Percentiles rank a stretch among this genome's conserved stretches.
Evolutionary conservation across 1,139 yeast genomes (phyloP).

Genomic region (Candida glucosophila): DNA sequence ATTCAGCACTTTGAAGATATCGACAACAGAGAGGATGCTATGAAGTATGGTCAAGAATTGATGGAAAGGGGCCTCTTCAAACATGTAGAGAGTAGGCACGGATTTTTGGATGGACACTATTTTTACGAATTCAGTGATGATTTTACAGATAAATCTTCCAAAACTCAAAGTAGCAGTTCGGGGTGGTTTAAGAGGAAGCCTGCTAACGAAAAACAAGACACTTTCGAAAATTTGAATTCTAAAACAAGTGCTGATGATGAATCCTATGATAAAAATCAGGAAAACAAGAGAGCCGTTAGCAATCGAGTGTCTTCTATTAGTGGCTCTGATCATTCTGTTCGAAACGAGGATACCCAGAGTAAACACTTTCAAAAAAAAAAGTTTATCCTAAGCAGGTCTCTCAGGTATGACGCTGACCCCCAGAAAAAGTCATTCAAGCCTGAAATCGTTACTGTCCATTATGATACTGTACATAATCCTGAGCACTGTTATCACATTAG

Average conservation of each 20-base stretch:
- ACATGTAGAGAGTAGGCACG: constrained; percentile 79
- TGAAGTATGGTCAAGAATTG: constrained; percentile 64
- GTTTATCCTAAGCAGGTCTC: constrained; percentile 46
- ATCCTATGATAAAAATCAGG: constrained; percentile 12
- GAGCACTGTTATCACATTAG: constrained; percentile 90
- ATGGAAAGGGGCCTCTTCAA: constrained; percentile 65
- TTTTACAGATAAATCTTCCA: constrained; percentile 31
- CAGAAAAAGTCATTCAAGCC: constrained; percentile 62
- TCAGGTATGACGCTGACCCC: constrained; percentile 74
- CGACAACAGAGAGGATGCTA: constrained; percentile 74
- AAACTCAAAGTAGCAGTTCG: constrained; percentile 8
- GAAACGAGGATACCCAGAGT: too few species aligned
- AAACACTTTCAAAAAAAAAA: constrained; percentile 16
- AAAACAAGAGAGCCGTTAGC: constrained; percentile 9
- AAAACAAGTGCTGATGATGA: constrained; percentile 15
- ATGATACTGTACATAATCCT: constrained; percentile 88
- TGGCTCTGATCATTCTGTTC: constrained; percentile 10
- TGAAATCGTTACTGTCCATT: constrained; percentile 76
- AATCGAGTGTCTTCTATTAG: constrained; percentile 29
- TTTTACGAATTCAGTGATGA: constrained; percentile 68
- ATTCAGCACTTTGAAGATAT: constrained; percentile 72
- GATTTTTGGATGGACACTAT: constrained; percentile 86
- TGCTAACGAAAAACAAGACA: constrained; percentile 7
- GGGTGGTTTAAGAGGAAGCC: constrained; percentile 30
- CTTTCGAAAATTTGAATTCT: constrained; percentile 13